Evolutionary conservation across 2,329 filamentous ascomycete genomes (phyloP).

Genomic region (Colletotrichum limetticola): DNA sequence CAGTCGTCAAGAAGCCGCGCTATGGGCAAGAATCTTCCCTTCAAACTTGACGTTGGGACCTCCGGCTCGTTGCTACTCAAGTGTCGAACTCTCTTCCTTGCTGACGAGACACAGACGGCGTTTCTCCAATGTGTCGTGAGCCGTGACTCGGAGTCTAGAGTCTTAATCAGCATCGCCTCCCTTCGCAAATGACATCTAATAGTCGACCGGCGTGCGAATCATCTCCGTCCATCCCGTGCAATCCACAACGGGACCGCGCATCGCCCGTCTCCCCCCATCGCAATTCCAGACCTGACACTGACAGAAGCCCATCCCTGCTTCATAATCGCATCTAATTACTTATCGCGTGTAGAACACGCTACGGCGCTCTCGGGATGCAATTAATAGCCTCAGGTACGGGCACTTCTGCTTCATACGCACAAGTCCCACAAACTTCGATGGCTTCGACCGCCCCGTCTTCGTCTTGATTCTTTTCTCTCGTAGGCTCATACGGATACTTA

Average conservation of each 20-base stretch:
- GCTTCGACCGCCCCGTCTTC: not conserved
- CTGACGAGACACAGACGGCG: slow-evolving; percentile 10
- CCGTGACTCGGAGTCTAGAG: not conserved
- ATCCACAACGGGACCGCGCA: slow-evolving; percentile 30
- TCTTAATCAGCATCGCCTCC: slow-evolving; percentile 28
- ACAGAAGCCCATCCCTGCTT: slow-evolving; percentile 21
- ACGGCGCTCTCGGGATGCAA: slow-evolving; percentile 10
- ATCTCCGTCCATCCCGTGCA: slow-evolving; percentile 31
- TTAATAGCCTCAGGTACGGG: slow-evolving; percentile 4
- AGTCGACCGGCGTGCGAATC: slow-evolving; percentile 14
- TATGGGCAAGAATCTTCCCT: not conserved
- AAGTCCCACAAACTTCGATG: not conserved
- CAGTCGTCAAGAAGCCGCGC: not conserved
- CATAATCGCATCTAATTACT: slow-evolving; percentile 1
- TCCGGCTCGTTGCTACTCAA: not conserved
- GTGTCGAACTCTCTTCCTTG: slow-evolving; percentile 6
- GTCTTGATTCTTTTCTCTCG: not conserved
- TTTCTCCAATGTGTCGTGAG: slow-evolving; percentile 9
- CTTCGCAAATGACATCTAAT: slow-evolving; percentile 5
- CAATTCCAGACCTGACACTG: slow-evolving; percentile 21
- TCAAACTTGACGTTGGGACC: not conserved
- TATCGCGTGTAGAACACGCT: not conserved
- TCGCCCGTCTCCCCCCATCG: slow-evolving; percentile 7
- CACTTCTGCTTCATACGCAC: not conserved
- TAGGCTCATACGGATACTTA: not conserved